A percentile compares a stretch with the other conserved stretches of the same genome.
Conservation (phyloP, 2,329 filamentous ascomycete genomes). For the Xylaria sp. region DNA sequence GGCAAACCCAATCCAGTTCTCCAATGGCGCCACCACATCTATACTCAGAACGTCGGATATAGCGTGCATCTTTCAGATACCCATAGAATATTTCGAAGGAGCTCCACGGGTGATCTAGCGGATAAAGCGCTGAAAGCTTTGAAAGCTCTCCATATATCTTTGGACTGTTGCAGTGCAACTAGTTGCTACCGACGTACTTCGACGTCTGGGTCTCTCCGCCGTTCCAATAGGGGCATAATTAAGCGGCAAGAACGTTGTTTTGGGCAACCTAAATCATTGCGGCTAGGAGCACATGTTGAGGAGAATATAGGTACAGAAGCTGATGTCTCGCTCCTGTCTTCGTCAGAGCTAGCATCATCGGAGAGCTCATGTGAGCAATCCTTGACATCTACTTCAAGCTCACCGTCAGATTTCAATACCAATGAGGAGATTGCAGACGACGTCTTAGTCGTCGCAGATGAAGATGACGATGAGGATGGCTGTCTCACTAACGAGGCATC, state of each 20-base stretch:
- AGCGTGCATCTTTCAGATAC: background rate
- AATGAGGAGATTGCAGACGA: slow-evolving; percentile 7
- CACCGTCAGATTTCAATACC: background rate
- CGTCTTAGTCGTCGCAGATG: background rate
- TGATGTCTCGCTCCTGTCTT: background rate
- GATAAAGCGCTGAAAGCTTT: background rate
- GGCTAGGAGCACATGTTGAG: background rate
- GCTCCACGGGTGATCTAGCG: background rate
- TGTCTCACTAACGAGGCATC: background rate
- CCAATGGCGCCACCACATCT: background rate
- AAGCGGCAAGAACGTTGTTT: background rate
- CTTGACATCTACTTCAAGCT: background rate
- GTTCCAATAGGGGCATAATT: background rate
- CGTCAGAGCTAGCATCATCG: background rate
- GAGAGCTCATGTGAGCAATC: slow-evolving; percentile 19
- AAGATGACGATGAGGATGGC: no score
- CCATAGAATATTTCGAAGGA: background rate
- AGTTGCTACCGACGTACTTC: background rate
- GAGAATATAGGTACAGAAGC: background rate
- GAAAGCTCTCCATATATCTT: background rate
- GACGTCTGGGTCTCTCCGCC: background rate
- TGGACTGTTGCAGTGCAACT: background rate
- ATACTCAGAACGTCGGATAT: background rate
- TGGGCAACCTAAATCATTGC: background rate
- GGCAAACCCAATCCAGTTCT: background rate